phyloP scores from a whole-genome alignment of 2,329 filamentous ascomycete genomes.

The Periconia sp. region DNA sequence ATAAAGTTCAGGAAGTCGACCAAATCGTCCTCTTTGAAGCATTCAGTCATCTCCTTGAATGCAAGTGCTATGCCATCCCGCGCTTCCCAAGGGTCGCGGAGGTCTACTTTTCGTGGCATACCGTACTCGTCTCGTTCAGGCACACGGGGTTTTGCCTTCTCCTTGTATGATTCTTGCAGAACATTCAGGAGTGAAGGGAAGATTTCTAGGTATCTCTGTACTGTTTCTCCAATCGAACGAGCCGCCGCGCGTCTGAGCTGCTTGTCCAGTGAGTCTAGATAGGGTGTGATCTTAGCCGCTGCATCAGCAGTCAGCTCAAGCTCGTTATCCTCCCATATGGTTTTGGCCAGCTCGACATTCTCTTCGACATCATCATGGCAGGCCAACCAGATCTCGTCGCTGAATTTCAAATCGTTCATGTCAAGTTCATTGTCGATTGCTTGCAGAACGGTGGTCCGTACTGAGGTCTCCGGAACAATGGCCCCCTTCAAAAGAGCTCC shows the following conservation, averaged over 20 bases:
- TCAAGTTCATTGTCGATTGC: slow-evolving; percentile 90
- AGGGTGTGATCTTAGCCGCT: slow-evolving; percentile 70
- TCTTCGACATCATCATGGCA: slow-evolving; percentile 89
- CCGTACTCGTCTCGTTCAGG: slow-evolving; percentile 90
- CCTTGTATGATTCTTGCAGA: slow-evolving; percentile 71
- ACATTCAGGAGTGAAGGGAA: slow-evolving; percentile 64
- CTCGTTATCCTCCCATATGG: slow-evolving; percentile 94
- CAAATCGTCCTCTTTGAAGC: slow-evolving; percentile 69
- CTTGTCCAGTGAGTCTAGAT: slow-evolving; percentile 75
- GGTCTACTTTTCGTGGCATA: slow-evolving; percentile 87
- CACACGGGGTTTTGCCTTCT: slow-evolving; percentile 78
- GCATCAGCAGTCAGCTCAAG: slow-evolving; percentile 69
- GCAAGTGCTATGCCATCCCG: slow-evolving; percentile 86
- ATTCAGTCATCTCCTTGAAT: slow-evolving; percentile 76
- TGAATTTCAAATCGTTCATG: slow-evolving; percentile 82
- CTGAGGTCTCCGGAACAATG: slow-evolving; percentile 76
- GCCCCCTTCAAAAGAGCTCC: slow-evolving; percentile 73
- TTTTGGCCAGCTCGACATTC: slow-evolving; percentile 77
- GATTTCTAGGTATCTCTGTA: slow-evolving; percentile 61
- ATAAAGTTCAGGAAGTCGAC: slow-evolving; percentile 82
- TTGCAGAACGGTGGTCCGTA: slow-evolving; percentile 83
- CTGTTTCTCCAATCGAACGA: slow-evolving; percentile 74
- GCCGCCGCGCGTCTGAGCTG: slow-evolving; percentile 84
- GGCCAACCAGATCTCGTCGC: slow-evolving; percentile 89
- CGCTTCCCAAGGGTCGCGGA: slow-evolving; percentile 87